phyloP scores from a whole-genome alignment of 176 grass and related monocot species.

The Rhynchospora pubera region DNA sequence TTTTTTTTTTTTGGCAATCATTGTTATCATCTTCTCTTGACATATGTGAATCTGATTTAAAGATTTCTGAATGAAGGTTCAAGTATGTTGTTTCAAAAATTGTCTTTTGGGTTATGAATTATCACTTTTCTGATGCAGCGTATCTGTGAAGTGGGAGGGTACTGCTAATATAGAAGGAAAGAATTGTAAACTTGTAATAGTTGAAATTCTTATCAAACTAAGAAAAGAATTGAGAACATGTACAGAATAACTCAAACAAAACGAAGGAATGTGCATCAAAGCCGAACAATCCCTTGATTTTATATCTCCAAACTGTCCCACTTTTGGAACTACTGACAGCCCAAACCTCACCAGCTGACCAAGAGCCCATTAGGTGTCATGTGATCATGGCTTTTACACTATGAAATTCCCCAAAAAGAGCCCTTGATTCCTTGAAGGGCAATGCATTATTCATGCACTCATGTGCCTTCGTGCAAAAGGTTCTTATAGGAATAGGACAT shows the following conservation, averaged over 20 bases:
- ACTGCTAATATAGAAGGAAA: neutral
- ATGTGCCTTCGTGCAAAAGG: neutral
- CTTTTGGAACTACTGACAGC: no score
- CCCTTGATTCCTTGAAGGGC: no score
- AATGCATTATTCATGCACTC: neutral
- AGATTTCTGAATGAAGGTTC: conserved; percentile 10
- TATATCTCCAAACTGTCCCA: neutral
- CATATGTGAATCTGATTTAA: conserved; percentile 20
- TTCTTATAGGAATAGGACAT: neutral
- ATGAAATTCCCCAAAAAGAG: neutral
- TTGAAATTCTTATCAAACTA: neutral
- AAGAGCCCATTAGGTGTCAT: no score
- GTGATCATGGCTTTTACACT: no score
- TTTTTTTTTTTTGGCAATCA: neutral
- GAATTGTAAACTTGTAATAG: neutral
- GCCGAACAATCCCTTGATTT: neutral
- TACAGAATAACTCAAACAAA: neutral
- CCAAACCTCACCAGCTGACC: no score
- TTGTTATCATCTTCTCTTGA: neutral
- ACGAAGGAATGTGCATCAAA: neutral
- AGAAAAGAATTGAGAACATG: neutral
- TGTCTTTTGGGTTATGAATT: neutral
- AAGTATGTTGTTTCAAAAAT: neutral
- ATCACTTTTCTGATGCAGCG: neutral
- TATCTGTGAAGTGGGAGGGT: neutral